Conservation (phyloP, 495 filamentous ascomycete genomes). For the Hypoxylon intermedium region DNA sequence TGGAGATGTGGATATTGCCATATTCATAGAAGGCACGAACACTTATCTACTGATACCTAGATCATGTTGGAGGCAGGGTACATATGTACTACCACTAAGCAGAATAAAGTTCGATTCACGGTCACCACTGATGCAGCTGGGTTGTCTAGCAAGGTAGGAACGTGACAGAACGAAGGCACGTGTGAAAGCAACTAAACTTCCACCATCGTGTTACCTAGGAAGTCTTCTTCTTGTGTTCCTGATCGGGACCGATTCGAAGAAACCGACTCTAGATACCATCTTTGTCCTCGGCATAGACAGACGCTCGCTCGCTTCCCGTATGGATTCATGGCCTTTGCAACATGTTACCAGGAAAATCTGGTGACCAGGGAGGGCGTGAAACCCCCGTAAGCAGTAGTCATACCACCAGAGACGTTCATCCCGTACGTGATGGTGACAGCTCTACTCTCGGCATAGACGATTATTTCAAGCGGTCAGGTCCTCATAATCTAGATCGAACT, state of each 20-base stretch:
- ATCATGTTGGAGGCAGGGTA: too few species aligned
- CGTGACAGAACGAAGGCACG: background rate
- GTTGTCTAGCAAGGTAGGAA: background rate
- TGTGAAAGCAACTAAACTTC: slow-evolving; percentile 13
- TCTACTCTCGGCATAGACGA: background rate
- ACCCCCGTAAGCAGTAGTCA: background rate
- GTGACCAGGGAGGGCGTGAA: background rate
- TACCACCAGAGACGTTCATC: background rate
- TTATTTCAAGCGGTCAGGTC: slow-evolving; percentile 31
- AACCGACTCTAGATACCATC: background rate
- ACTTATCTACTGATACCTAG: too few species aligned
- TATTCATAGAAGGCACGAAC: too few species aligned
- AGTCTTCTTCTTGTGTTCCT: too few species aligned
- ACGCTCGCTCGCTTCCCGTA: background rate
- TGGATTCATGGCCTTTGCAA: background rate
- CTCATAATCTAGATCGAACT: slow-evolving; percentile 34
- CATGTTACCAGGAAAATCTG: slow-evolving; percentile 4
- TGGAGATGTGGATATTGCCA: too few species aligned
- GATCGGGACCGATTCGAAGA: background rate
- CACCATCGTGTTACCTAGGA: slow-evolving; percentile 17
- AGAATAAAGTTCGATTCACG: too few species aligned
- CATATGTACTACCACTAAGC: too few species aligned
- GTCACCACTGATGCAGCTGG: background rate
- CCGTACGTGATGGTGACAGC: background rate
- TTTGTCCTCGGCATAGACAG: background rate